phyloP scores from a whole-genome alignment of 225 moss, liverwort and hornwort genomes.

The Marchantia polymorpha region DNA sequence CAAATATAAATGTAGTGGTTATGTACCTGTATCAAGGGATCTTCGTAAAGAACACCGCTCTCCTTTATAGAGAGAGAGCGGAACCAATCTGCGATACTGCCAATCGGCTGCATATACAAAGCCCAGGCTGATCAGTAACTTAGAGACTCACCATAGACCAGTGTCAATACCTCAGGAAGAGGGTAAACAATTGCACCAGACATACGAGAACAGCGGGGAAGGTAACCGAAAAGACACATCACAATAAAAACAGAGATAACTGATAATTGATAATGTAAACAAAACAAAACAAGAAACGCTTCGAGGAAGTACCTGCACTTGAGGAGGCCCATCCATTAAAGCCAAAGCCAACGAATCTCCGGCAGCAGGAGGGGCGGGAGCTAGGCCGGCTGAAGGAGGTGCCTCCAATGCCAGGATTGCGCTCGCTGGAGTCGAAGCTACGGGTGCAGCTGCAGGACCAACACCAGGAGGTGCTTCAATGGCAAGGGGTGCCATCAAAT shows the following conservation, averaged over 20 bases:
- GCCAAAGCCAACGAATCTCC: slow-evolving; percentile 57
- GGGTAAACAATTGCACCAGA: too few relatives aligned
- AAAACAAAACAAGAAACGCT: neutral
- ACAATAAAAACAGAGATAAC: too few relatives aligned
- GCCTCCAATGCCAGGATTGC: slow-evolving; percentile 48
- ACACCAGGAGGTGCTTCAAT: slow-evolving; percentile 70
- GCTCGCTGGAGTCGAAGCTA: slow-evolving; percentile 29
- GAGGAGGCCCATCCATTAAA: slow-evolving; percentile 59
- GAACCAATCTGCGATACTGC: slow-evolving; percentile 82
- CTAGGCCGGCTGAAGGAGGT: slow-evolving; percentile 44
- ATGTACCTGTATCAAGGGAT: slow-evolving; percentile 86
- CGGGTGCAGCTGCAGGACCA: slow-evolving; percentile 37
- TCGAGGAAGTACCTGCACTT: slow-evolving; percentile 39
- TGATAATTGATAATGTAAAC: neutral
- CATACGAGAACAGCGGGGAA: too few relatives aligned
- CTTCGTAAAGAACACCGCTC: slow-evolving; percentile 89
- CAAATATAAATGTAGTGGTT: too few relatives aligned
- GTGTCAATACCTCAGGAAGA: too few relatives aligned
- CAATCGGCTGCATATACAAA: slow-evolving; percentile 57
- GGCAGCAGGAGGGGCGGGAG: slow-evolving; percentile 37
- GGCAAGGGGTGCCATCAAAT: slow-evolving; percentile 75
- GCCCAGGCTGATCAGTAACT: neutral
- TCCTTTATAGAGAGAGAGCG: slow-evolving; percentile 69
- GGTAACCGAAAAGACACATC: too few relatives aligned
- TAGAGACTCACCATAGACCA: neutral